Base-by-base conservation (phyloP, 805 yeast species). In the Clavispora carvajalis region DNA sequence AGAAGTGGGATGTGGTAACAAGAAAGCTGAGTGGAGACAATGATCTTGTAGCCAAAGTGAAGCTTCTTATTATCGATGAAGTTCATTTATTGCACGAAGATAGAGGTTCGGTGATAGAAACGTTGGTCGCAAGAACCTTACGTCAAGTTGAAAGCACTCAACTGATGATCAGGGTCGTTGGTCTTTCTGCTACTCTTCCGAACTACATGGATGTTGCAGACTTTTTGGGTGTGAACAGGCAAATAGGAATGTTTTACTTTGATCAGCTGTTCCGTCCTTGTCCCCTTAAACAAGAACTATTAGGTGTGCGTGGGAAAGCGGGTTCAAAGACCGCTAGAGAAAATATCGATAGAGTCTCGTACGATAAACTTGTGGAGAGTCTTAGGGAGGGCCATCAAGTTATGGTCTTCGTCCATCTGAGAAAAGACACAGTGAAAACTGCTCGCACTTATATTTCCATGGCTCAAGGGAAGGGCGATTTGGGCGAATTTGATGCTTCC, bases 21-120 rank as follows among this genome's bases (percentile, higher is more conserved):
- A 77, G 98, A 57, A 93, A 93, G 57, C 82, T 90, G 28, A 83
- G 75, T 50, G 97, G 96, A 38, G 52, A 48, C 39, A 48, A 47
- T 7, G 54, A 48, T 23, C 39, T 51, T 16, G 54, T 87, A 2
- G 79, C 85, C 10, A 89, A 88, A 52, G 95, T 93, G 8, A 86
- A 82, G 59, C 65, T 93, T 11, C 65, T 93, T 42, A 87, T 93
- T 44, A 90, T 93, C 45, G 99, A 93, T 70, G 99, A 93, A 64
- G 98, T 93, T 0, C 99, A 93, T 72, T 69, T 93, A 55, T 72
- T 93, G 39, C 98, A 93, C 53, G 99, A 93, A 75, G 99, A 93
- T 41, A 79, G 99, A 69, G 99, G 99, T 53, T 87, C 97, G 7
- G 99, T 93, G 6, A 87, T 93, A 47, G 99, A 93, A 60, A 89